Base-by-base conservation (phyloP, 2,329 filamentous ascomycete genomes). In the Monosporascus sp. region DNA sequence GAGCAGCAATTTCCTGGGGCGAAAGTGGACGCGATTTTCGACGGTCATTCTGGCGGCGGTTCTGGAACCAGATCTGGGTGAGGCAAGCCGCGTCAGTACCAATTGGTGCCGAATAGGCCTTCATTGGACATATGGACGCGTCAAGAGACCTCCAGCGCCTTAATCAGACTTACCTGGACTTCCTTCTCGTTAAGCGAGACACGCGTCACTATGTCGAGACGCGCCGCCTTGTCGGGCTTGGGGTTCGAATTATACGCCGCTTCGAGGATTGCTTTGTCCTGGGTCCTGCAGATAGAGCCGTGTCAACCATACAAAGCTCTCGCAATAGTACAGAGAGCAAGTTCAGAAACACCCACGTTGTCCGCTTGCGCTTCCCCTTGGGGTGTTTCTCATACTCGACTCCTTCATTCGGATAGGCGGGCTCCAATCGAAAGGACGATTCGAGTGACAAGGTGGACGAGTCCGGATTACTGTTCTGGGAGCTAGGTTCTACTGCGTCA, bases 31-130 rank as follows among this genome's bases (percentile, higher is more conserved):
- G 87, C 52, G 90, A 91, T 75, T 93, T 95, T 61, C 93, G 84
- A 63, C 93, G 84, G 69, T 95, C 90, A 71, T 95, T 96, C 71
- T 97, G 93, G 60, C 93, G 83, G 66, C 91, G 85, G 67, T 97
- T 97, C 67, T 97, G 93, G 73, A 97, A 97, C 93, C 93, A 97
- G 63, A 97, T 96, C 93, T 97, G 49, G 35, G 47, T 20, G n/a
- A 44, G 51, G 20, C 41, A 37, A 46, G 24, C 47, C 51, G 58
- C 44, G 62, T 67, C 59, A 64, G 60, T 55, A 27, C 48, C 38
- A 50, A 55, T 57, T 43, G 47, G 37, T 16, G 48, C 38, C 46
- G 44, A 51, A 37, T 19, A 41, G 38, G 22, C 35, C 14, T 51
- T 47, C 52, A 48, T 43, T 49, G 31, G 35, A 17, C 40, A 27